These are phyloP conservation scores for Gynandropsis gynandra DNA, from an alignment of 345 rosid species.

Conservation along the genomic window DNA sequence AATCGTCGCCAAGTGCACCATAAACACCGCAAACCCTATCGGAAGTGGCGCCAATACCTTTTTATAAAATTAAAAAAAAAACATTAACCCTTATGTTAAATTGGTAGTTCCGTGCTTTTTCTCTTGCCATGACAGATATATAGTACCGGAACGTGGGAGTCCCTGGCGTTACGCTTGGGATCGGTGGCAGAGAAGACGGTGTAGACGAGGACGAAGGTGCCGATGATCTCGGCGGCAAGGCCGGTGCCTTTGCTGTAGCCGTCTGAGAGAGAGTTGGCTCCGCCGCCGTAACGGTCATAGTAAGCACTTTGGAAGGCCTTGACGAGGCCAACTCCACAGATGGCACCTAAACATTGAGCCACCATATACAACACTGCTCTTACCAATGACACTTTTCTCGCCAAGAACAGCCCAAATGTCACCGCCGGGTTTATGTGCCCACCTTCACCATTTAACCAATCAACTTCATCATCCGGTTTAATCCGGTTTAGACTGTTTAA, in stretches of 20 bases:
- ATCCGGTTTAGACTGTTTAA: neutral
- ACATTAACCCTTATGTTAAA: too few species aligned
- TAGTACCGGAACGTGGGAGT: constrained; percentile 56
- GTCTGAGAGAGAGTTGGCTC: constrained; percentile 40
- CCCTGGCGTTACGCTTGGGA: constrained; percentile 56
- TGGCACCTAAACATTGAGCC: constrained; percentile 63
- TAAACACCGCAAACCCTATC: constrained; percentile 90
- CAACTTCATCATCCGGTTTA: neutral
- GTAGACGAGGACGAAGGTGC: constrained; percentile 61
- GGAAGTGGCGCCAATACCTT: constrained; percentile 97
- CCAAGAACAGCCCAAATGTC: constrained; percentile 59
- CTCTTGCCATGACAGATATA: neutral
- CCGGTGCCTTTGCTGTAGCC: constrained; percentile 63
- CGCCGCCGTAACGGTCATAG: constrained; percentile 50
- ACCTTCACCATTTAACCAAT: constrained; percentile 28
- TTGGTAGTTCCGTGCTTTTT: too few species aligned
- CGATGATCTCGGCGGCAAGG: constrained; percentile 57
- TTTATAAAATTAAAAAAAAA: neutral
- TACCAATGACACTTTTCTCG: constrained; percentile 47
- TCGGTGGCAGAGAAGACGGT: constrained; percentile 62
- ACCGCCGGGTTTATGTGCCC: constrained; percentile 74
- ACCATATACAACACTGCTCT: constrained; percentile 55
- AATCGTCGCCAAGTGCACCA: constrained; percentile 92
- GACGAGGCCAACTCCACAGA: constrained; percentile 59
- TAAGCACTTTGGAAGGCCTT: constrained; percentile 48